Evolutionary conservation across 108 stramenopile species (phyloP), one percentile per base, ranked within the genome.

Genomic region (Nitzschia sp.): DNA sequence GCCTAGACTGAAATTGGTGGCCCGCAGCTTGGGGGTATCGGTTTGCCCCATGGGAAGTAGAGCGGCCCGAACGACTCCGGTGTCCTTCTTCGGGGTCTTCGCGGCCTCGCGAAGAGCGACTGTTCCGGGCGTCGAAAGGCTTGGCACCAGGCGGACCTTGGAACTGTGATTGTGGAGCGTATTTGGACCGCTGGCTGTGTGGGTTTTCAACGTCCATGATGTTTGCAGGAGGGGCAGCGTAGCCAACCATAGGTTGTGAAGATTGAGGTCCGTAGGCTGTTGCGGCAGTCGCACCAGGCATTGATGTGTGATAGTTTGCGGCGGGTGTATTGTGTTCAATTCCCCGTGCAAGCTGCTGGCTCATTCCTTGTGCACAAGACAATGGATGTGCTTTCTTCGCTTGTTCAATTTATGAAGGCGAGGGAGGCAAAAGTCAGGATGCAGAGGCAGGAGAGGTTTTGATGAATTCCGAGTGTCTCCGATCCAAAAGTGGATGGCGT

Each of bases 171-270:
- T 66, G 64, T 32, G 59, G 32, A 28, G 68, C 38, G 50, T 76
- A 76, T 29, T 76, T 76, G 46, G 66, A 53, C 16, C 75, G 53
- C 45, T 58, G 72, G 35, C 41, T 50, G 46, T 76, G 68, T 30
- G 59, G 68, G 57, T 53, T 67, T 45, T 78, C 77, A 63, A 78
- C 64, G 30, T 78, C 71, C 77, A 78, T 78, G 27, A 50, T 38
- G 26, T 53, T 21, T 6, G 29, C 27, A 19, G 53, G 19, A 11
- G 61, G 27, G 4, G 75, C 28, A 19, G 25, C 60, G 53, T 68
- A 62, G 38, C 67, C 60, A 19, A 60, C 58, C 67, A 68, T 68
- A 35, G 50, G 74, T 50, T 54, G 74, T 32, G 59, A 29, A 13
- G 47, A 38, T 52, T 30, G 44, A 45, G 29, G 21, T 38, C 55